A percentile compares a stretch with the other conserved stretches of the same genome.
These are phyloP conservation scores for Erysimum cheiranthoides DNA, from an alignment of 345 rosid genomes.

Conservation along the genomic window DNA sequence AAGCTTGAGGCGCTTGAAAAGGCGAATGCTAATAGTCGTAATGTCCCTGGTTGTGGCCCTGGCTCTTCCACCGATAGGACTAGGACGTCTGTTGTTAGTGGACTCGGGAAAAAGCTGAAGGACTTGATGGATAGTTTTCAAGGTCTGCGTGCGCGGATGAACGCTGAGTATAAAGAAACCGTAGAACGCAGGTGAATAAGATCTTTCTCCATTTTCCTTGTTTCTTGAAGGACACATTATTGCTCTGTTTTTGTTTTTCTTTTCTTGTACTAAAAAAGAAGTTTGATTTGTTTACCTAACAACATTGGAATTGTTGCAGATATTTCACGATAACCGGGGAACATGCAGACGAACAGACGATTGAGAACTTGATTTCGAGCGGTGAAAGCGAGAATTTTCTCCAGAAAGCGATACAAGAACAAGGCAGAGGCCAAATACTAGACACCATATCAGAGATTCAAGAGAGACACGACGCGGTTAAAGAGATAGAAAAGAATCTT, in stretches of 20 bases:
- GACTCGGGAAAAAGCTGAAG: no score
- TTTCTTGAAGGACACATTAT: no score
- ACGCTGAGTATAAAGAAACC: no score
- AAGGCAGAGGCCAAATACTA: conserved; percentile 79
- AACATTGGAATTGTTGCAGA: conserved; percentile 30
- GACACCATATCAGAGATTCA: conserved; percentile 87
- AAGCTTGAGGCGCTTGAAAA: no score
- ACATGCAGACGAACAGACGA: conserved; percentile 69
- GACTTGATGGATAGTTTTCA: no score
- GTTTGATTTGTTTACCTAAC: neutral
- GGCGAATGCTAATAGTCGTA: no score
- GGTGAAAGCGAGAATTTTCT: conserved; percentile 86
- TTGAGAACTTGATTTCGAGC: conserved; percentile 73
- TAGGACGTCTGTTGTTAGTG: no score
- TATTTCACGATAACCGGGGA: conserved; percentile 80
- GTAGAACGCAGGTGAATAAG: no score
- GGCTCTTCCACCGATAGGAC: no score
- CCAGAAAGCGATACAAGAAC: conserved; percentile 85
- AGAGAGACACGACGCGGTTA: conserved; percentile 85
- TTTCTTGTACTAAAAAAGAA: neutral
- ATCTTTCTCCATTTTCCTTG: no score
- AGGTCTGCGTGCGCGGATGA: no score
- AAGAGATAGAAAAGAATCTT: conserved; percentile 92
- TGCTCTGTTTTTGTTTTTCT: neutral
- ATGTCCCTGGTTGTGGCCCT: no score